phyloP scores from a whole-genome alignment of 2,329 filamentous ascomycete genomes.

The Talaromyces verruculosus region DNA sequence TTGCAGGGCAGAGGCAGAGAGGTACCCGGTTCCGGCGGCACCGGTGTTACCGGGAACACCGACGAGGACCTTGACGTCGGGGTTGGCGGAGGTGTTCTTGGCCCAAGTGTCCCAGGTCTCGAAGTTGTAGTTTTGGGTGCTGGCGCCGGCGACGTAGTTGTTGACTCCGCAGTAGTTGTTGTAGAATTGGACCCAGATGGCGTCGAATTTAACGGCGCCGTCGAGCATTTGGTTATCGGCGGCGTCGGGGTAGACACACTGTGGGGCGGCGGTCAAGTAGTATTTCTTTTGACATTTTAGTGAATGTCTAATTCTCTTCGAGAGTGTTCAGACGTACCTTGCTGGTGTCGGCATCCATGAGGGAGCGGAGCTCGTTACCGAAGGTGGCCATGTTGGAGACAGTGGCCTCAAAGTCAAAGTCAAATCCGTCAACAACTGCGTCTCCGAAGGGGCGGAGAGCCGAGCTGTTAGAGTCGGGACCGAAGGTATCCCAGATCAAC shows the following conservation, averaged over 20 bases:
- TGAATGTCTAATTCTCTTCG: neutral
- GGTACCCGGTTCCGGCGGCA: slow-evolving; percentile 59
- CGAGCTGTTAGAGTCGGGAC: slow-evolving; percentile 51
- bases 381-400: slow-evolving; percentile 63
- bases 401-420: slow-evolving; percentile 69
- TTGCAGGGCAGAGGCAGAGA: slow-evolving; percentile 48
- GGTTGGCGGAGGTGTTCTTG: slow-evolving; percentile 56
- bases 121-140: slow-evolving; percentile 60
- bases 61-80: slow-evolving; percentile 60
- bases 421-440: slow-evolving; percentile 70
- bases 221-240: slow-evolving; percentile 59
- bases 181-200: slow-evolving; percentile 66
- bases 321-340: slow-evolving; percentile 35
- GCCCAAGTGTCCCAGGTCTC: slow-evolving; percentile 67
- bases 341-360: slow-evolving; percentile 54
- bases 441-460: slow-evolving; percentile 65
- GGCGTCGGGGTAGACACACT: slow-evolving; percentile 65
- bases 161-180: slow-evolving; percentile 66
- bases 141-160: slow-evolving; percentile 49
- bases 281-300: slow-evolving; percentile 38
- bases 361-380: slow-evolving; percentile 55
- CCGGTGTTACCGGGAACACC: slow-evolving; percentile 59
- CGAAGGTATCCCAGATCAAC: slow-evolving; percentile 69
- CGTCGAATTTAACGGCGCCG: slow-evolving; percentile 58
- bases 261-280: slow-evolving; percentile 65